phyloP scores from a whole-genome alignment of 2,329 filamentous ascomycete genomes.

The Fusarium sp. region DNA sequence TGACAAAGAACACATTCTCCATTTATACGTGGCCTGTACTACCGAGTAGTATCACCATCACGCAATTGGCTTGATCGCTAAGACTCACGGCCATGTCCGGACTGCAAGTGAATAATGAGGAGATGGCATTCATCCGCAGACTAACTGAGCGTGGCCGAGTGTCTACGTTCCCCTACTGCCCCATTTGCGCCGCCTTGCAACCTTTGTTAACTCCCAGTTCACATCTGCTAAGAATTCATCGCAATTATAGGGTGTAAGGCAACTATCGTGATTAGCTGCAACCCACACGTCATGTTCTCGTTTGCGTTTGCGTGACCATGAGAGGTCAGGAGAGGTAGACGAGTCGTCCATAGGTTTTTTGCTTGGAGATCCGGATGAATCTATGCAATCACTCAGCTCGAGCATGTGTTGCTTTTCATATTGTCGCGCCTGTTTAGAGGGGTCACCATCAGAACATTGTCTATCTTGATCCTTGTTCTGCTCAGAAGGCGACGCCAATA shows the following conservation, averaged over 20 bases:
- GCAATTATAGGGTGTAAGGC: background rate
- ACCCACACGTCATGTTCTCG: background rate
- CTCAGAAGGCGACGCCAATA: background rate
- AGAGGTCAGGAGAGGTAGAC: background rate
- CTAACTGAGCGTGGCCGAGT: background rate
- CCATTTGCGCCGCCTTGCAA: background rate
- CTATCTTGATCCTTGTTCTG: background rate
- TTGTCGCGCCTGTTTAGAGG: background rate
- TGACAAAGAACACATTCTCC: background rate
- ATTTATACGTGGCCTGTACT: background rate
- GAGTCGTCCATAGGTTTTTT: background rate
- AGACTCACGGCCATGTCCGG: background rate
- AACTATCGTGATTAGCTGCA: background rate
- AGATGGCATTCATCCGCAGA: background rate
- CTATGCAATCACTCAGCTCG: background rate
- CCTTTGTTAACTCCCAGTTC: background rate
- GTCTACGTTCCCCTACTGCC: background rate
- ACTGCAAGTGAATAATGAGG: background rate
- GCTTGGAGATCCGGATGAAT: background rate
- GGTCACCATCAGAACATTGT: background rate
- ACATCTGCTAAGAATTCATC: background rate
- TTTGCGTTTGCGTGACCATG: background rate
- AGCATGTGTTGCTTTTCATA: background rate
- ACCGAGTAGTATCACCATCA: background rate
- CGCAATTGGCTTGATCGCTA: background rate